These are phyloP conservation scores for Kluyveromyces wickerhamii DNA, from an alignment of 805 yeast species.

Conservation along the genomic window DNA sequence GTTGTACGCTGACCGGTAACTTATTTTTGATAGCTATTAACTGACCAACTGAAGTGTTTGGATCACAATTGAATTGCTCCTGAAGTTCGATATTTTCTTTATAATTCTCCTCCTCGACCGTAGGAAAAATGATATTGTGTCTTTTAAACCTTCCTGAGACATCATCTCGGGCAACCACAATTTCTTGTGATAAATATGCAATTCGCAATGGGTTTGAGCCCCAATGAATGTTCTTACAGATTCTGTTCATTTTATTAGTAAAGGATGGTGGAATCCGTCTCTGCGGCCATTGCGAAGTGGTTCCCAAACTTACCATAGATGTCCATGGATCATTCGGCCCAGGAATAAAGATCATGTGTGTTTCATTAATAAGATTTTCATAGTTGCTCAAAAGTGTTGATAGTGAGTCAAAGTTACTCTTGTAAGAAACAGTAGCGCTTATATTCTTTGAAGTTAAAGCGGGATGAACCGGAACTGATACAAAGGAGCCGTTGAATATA, in stretches of 20 bases:
- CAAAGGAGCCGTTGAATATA: constrained; percentile 78
- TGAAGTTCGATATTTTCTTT: constrained; percentile 14
- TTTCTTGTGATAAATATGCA: constrained; percentile 76
- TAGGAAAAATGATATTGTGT: constrained; percentile 52
- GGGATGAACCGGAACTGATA: constrained; percentile 54
- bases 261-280: constrained; percentile 63
- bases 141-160: constrained; percentile 61
- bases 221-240: constrained; percentile 47
- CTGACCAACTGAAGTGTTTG: constrained; percentile 15
- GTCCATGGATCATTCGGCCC: constrained; percentile 95
- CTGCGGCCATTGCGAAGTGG: constrained; percentile 62
- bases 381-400: constrained; percentile 56
- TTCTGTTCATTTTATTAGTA: constrained; percentile 55
- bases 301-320: constrained; percentile 57
- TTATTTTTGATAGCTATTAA: constrained; percentile 29
- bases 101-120: constrained; percentile 28
- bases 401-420: constrained; percentile 62
- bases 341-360: constrained; percentile 69
- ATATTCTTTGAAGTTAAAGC: constrained; percentile 44
- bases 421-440: constrained; percentile 48
- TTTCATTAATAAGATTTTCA: constrained; percentile 22
- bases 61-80: constrained; percentile 16
- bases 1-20: constrained; percentile 41
- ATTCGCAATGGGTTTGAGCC: constrained; percentile 75
- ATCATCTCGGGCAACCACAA: constrained; percentile 68